Evolutionary conservation across 495 filamentous ascomycete genomes (phyloP).

Genomic region (Astrothelium macrocarpum): DNA sequence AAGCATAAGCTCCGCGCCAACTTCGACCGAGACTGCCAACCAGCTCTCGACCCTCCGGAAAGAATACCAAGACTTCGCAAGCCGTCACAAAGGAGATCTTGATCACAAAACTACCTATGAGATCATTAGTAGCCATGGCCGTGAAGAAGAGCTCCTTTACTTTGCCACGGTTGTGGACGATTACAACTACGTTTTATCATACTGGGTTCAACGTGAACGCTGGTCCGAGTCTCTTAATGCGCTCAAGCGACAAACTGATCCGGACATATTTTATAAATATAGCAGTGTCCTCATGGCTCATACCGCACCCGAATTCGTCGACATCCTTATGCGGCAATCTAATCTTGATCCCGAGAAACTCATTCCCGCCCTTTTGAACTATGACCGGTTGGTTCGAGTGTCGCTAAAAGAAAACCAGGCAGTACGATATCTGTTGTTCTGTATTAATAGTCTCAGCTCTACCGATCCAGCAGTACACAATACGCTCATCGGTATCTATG

Average conservation of each 20-base stretch:
- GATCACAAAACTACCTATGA: slow-evolving; percentile 90
- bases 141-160: slow-evolving; percentile 83
- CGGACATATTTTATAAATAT: slow-evolving; percentile 91
- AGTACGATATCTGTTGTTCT: slow-evolving; percentile 84
- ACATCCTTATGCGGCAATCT: slow-evolving; percentile 85
- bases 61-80: slow-evolving; percentile 84
- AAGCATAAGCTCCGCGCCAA: slow-evolving; percentile 33
- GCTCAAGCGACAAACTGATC: slow-evolving; percentile 80
- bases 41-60: slow-evolving; percentile 57
- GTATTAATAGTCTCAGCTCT: slow-evolving; percentile 77
- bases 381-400: slow-evolving; percentile 64
- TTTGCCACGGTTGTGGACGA: slow-evolving; percentile 83
- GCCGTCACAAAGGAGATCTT: slow-evolving; percentile 71
- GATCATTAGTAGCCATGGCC: slow-evolving; percentile 87
- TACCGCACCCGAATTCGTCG: slow-evolving; percentile 69
- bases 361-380: slow-evolving; percentile 86
- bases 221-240: slow-evolving; percentile 86
- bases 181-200: slow-evolving; percentile 86
- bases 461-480: slow-evolving; percentile 91
- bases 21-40: slow-evolving; percentile 51
- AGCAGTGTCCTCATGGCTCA: slow-evolving; percentile 93
- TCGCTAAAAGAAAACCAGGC: slow-evolving; percentile 74
- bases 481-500: slow-evolving; percentile 92
- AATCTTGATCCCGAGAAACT: slow-evolving; percentile 81
- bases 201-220: slow-evolving; percentile 94